Percentiles rank a stretch among this genome's conserved stretches.
These are phyloP conservation scores for Parasitella parasitica DNA, from an alignment of 371 early-diverging fungal genomes.

Conservation along the genomic window DNA sequence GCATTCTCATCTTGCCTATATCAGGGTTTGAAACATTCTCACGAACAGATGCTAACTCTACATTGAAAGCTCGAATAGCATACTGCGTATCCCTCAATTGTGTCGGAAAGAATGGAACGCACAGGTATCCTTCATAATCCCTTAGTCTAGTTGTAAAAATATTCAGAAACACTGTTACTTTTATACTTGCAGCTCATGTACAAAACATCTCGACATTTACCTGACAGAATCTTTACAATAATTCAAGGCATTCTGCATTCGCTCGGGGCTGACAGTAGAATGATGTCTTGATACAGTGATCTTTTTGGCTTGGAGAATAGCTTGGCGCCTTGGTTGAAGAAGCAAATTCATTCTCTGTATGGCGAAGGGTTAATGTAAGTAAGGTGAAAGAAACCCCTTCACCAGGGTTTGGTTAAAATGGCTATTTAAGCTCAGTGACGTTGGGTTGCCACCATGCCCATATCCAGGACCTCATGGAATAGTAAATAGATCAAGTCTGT, in stretches of 20 bases:
- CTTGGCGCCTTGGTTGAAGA: background rate
- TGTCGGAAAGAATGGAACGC: slow-evolving; percentile 72
- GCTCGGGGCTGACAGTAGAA: slow-evolving; percentile 12
- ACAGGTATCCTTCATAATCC: slow-evolving; percentile 80
- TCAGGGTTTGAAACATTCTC: slow-evolving; percentile 68
- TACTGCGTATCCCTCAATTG: slow-evolving; percentile 63
- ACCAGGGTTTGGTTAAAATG: no score
- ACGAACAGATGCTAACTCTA: slow-evolving; percentile 81
- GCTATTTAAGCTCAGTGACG: no score
- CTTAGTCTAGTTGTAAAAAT: no score
- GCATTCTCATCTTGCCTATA: slow-evolving; percentile 80
- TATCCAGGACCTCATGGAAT: no score
- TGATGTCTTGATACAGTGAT: background rate
- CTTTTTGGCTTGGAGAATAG: background rate
- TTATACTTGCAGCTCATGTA: no score
- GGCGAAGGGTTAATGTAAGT: background rate
- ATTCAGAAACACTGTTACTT: no score
- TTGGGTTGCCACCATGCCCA: no score
- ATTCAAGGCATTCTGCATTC: slow-evolving; percentile 25
- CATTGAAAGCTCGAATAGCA: slow-evolving; percentile 86
- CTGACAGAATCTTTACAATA: slow-evolving; percentile 46
- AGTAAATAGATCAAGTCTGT: no score
- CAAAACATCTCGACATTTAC: no score
- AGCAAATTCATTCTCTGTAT: background rate
- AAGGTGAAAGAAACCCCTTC: no score